Evolutionary conservation across 1,139 yeast genomes (phyloP), one percentile per base, ranked within the genome.

Genomic region (Entelexis paramagnoliae): DNA sequence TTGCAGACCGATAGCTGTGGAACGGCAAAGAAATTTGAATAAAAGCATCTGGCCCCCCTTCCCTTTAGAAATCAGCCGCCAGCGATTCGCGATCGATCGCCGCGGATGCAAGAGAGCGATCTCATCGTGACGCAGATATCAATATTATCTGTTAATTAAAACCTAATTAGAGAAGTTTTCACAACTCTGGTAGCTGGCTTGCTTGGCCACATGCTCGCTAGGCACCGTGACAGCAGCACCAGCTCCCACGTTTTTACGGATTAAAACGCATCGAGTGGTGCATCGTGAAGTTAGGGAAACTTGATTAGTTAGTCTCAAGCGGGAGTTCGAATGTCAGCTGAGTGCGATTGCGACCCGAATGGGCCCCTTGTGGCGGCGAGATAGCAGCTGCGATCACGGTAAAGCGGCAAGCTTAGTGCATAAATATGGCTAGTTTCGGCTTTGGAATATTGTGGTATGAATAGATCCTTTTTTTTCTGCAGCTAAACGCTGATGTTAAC

Each of bases 221-320:
- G 30, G n/a, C n/a, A n/a, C 42, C 20, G 42, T 32, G 7, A n/a
- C 14, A 14, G 30, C 29, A n/a, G 19, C 30, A 11, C 19, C n/a
- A n/a, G n/a, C 41, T 35, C 26, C 34, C 44, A 40, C 44, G 33
- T 40, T 40, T 11, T 40, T 22, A 22, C 34, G 44, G 44, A 40
- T 40, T 40, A 40, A 40, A 40, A 32, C 33, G 38, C 46, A 20
- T 20, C 14, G 3, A 14, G 40, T 11, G 40, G 10, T 4, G 11
- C 36, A 42, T 42, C 46, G 46, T 42, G 46, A 42, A 42, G 36
- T 32, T 42, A 42, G 46, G 46, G 46, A 42, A 42, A 30, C 11
- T 42, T 32, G 46, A 42, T 42, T 42, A 42, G 46, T 42, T 20
- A 20, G 35, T 29, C 29, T 19, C 20, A 39, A 17, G 22, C 36